A percentile compares a stretch with the other conserved stretches of the same genome.
phyloP scores from a whole-genome alignment of 176 grass and related monocot species.

The Triticum aestivum region DNA sequence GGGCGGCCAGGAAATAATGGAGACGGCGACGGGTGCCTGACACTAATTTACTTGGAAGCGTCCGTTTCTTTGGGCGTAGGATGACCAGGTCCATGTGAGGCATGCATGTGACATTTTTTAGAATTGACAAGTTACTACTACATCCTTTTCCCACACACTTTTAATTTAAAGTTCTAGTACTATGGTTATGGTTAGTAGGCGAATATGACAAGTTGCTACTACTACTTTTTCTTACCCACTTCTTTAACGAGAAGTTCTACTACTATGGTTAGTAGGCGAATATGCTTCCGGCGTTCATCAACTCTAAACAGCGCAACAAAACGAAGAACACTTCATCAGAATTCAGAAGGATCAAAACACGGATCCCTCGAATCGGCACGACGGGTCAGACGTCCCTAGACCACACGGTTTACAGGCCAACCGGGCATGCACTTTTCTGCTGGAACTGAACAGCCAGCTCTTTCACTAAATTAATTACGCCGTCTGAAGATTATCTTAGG shows the following conservation, averaged over 20 bases:
- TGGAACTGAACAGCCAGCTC: neutral
- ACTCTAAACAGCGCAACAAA: neutral
- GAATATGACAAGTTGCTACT: neutral
- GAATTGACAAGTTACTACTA: neutral
- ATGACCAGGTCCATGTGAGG: slow-evolving; percentile 26
- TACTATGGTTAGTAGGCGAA: neutral
- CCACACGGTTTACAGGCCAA: neutral
- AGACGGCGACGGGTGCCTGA: slow-evolving; percentile 15
- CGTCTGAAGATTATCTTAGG: neutral
- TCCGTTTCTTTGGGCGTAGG: neutral
- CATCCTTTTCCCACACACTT: neutral
- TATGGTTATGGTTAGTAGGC: neutral
- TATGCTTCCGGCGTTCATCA: neutral
- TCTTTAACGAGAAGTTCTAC: neutral
- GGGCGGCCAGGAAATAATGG: neutral
- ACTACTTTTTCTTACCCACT: too few species aligned
- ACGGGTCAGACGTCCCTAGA: neutral
- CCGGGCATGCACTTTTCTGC: neutral
- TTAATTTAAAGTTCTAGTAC: neutral
- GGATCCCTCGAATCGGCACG: neutral
- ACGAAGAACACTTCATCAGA: neutral
- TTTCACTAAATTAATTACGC: neutral
- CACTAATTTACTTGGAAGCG: neutral
- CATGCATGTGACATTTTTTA: slow-evolving; percentile 29
- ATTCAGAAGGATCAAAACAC: neutral